phyloP scores from a whole-genome alignment of 495 filamentous ascomycete genomes.

The Penicillium macrosclerotiorum region DNA sequence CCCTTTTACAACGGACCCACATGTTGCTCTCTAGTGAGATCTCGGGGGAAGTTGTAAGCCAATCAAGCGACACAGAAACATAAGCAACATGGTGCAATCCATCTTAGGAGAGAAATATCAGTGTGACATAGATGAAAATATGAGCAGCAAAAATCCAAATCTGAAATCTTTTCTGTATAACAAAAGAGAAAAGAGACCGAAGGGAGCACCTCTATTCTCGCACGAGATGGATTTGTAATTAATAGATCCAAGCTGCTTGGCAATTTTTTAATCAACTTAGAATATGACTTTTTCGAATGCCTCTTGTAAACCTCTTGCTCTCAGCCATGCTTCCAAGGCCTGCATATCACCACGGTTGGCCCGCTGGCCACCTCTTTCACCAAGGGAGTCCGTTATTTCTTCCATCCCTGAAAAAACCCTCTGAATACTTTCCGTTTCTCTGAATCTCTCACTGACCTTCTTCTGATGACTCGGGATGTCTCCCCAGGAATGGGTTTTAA shows the following conservation, averaged over 20 bases:
- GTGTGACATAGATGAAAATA: too few relatives aligned
- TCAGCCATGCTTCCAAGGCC: constrained; percentile 40
- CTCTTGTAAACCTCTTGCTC: constrained; percentile 26
- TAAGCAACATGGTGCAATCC: too few relatives aligned
- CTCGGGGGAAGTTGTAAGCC: not conserved
- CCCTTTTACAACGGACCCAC: not conserved
- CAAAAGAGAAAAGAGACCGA: too few relatives aligned
- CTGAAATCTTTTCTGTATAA: not conserved
- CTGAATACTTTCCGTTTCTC: constrained; percentile 28
- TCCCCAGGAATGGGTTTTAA: constrained; percentile 45
- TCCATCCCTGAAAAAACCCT: constrained; percentile 39
- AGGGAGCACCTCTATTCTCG: too few relatives aligned
- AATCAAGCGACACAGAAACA: constrained; percentile 4
- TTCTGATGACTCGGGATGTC: constrained; percentile 45
- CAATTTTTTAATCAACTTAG: too few relatives aligned
- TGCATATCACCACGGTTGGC: constrained; percentile 48
- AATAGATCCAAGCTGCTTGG: too few relatives aligned
- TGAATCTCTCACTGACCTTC: constrained; percentile 41
- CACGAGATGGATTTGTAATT: too few relatives aligned
- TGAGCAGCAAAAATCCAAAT: not conserved
- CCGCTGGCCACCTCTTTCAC: constrained; percentile 36
- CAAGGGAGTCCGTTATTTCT: constrained; percentile 41
- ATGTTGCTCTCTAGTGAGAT: not conserved
- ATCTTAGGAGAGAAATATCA: too few relatives aligned
- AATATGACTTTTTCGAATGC: constrained; percentile 44